Base-by-base conservation (phyloP, 2,329 filamentous ascomycete genomes). In the Aspergillus sp. region DNA sequence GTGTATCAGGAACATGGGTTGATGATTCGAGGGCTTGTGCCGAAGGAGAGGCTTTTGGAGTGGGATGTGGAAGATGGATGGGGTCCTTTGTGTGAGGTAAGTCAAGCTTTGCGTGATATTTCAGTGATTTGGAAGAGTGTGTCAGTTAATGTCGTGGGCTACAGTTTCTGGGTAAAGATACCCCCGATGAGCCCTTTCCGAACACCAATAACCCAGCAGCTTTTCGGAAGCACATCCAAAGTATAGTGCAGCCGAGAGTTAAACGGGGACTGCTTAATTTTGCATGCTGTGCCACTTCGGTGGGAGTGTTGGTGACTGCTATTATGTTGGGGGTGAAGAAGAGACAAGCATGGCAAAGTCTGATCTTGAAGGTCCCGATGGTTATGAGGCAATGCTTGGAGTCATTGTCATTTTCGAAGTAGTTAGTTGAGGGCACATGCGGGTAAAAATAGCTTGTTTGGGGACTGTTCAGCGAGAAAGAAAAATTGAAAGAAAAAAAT, bases 31-130 rank as follows among this genome's bases (percentile, higher is more conserved):
- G 64, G 68, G 1, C 21, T 71, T n/a, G 57, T 68, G 3, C 48
- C 62, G 8, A 17, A 54, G 11, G 66, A 66, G 25, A 54, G 59
- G 36, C 19, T 70, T 10, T 58, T 72, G n/a, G 65, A 70, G 39
- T 73, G 68, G 70, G 57, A 52, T 6, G 70, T 71, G 7, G 66
- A 69, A 52, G 68, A 71, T 62, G 71, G 70, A 2, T 73, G 70
- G 70, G 70, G 57, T 48, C 67, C 67, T 25, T 49, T 75, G 27
- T 70, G 69, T 52, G 15, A 44, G 47, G 52, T 54, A 13, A n/a
- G 52, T 44, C 1, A 3, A 19, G 36, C 6, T 42, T 39, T 3
- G 36, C 2, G 11, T 19, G 7, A 19, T 49, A 5, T 8, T 15
- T 15, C 2, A 2, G 8, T 8, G 0, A 3, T 3, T 36, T 36